Evolutionary conservation across 1,284 basidiomycete genomes (phyloP), one percentile per base, ranked within the genome.

Genomic region (Ustilago lituana): DNA sequence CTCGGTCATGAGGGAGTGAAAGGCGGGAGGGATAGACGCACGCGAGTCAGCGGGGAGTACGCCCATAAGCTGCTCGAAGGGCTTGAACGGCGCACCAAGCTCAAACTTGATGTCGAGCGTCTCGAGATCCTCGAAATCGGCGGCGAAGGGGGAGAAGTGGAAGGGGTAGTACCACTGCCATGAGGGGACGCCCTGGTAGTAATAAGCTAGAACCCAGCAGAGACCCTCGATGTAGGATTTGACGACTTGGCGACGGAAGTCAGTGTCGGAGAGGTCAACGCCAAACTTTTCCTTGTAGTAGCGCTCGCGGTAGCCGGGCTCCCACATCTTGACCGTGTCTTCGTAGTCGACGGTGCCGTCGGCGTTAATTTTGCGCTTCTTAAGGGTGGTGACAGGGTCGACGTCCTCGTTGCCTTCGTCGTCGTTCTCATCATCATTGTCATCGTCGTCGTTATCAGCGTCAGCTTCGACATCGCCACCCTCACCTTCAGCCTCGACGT

Each of bases 91-190:
- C 62, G 89, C 85, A 9, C 94, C 93, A 22, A 89, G 80, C 6
- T 88, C 86, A 73, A 94, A 94, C 27, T 86, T 84, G 80, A 98
- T 90, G 43, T 93, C 85, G 87, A 95, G 88, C 70, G 88, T 85
- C 37, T 87, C 87, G 19, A 80, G 59, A 47, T 93, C 89, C 55
- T 88, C 87, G 76, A 98, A 98, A 83, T 99, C 96, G 59, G 91
- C 90, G 6, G 96, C 96, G 82, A 98, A 99, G 1, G 96, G 96
- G 5, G 96, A 93, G 82, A 95, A 98, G 84, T 99, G 95, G 81
- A 92, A 96, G 0, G 96, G 96, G 82, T 98, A 98, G 84, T 91
- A 99, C 96, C 96, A 99, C 77, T 94, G 89, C 96, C 96, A 99
- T 1, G 94, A 95, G 4, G 95, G 93, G 26, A 81, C 82, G 71